Evolutionary conservation across 345 rosid genomes (phyloP), one percentile per base, ranked within the genome.

Genomic region (Anastatica hierochuntica): DNA sequence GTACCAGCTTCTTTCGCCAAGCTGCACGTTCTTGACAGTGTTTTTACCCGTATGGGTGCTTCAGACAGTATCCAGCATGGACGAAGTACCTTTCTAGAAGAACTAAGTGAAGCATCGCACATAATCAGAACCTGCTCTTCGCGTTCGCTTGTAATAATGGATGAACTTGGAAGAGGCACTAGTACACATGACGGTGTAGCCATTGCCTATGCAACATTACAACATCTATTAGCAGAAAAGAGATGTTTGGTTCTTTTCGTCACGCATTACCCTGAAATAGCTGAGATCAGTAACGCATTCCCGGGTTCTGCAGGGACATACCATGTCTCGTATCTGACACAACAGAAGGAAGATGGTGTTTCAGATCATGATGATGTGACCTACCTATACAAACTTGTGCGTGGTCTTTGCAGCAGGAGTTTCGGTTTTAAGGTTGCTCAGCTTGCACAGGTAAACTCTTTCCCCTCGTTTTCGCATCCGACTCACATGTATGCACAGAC

Each of bases 141-240:
- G 8, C 62, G 60, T 43, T 90, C 98, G 1, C 81, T 90, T 39
- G 98, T 90, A 55, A 81, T 90, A 58, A 68, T 90, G 17, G 96
- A 90, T 47, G 98, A 90, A 79, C 94, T 90, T 52, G 96, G 98
- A 27, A 72, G 96, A 63, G 98, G 98, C 56, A 84, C 98, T 27
- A 87, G 96, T 69, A 87, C 98, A 26, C 88, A 90, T 43, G 98
- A 90, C 23, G 96, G 98, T 42, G 88, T 75, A 55, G 95, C 98
- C 34, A 83, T 90, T 58, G 96, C 98, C 24, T 83, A 84, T 74
- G 95, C 98, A 26, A 75, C 95, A n/a, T 66, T 90, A 66, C 76
- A 75, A 50, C 76, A 84, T 81, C 77, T 90, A 30, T 63, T 90
- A 43, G 56, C 69, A 56, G 75, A 80, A 60, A 90, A 78, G 63